Evolutionary conservation across 495 filamentous ascomycete genomes (phyloP).

Genomic region (Amniculicola lignicola): DNA sequence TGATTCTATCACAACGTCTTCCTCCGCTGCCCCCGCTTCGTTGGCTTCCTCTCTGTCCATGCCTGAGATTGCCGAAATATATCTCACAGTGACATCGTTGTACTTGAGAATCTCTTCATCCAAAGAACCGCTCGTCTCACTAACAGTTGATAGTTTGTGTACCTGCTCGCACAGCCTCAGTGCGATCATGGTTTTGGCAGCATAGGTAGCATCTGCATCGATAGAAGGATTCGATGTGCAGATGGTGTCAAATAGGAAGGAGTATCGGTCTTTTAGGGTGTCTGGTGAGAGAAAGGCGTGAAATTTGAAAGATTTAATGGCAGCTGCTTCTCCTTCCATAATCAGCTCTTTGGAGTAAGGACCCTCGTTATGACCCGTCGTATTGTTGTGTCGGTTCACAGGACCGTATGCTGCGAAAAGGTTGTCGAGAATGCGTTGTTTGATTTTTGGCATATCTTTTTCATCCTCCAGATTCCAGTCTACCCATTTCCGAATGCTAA

Average conservation of each 20-base stretch:
- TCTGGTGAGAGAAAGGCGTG: slow-evolving; percentile 10
- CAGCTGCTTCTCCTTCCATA: background rate
- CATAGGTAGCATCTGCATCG: background rate
- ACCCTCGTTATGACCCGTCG: background rate
- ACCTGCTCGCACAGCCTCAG: background rate
- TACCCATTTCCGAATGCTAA: slow-evolving; percentile 24
- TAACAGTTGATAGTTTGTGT: background rate
- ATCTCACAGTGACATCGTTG: background rate
- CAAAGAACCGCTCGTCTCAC: slow-evolving; percentile 20
- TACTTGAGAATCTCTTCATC: slow-evolving; percentile 1
- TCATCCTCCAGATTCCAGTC: slow-evolving; percentile 13
- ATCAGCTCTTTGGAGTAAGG: background rate
- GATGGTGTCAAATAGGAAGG: slow-evolving; percentile 14
- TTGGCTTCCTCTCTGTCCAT: background rate
- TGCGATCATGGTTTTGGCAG: slow-evolving; percentile 22
- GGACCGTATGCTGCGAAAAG: background rate
- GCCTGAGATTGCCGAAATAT: background rate
- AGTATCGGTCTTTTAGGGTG: slow-evolving; percentile 27
- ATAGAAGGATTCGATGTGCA: slow-evolving; percentile 4
- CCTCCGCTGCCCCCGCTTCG: too few relatives aligned
- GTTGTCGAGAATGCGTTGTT: background rate
- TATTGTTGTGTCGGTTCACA: background rate
- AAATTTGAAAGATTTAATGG: slow-evolving; percentile 5
- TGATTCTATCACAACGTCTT: slow-evolving; percentile 33
- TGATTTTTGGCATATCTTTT: background rate